Evolutionary conservation across 805 yeast species (phyloP).

Genomic region (Lachancea mirantina): DNA sequence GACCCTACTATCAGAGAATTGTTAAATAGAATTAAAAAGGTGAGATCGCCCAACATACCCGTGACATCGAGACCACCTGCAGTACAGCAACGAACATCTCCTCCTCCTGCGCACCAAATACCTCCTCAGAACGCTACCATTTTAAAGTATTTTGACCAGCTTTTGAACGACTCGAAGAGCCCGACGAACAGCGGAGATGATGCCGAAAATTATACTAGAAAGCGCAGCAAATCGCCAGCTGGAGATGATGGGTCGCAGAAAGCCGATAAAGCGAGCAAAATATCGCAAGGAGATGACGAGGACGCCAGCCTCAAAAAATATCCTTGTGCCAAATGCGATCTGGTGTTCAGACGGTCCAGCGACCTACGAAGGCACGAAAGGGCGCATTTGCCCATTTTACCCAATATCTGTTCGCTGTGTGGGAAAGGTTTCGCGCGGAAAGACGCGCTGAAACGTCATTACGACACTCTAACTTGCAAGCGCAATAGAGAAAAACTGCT

Average conservation of each 20-base stretch:
- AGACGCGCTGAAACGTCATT: conserved; percentile 73
- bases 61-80: conserved; percentile 3
- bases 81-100: neutral
- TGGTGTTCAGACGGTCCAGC: conserved; percentile 59
- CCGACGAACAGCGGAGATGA: neutral
- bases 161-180: conserved; percentile 5
- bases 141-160: conserved; percentile 11
- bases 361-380: conserved; percentile 71
- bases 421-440: conserved; percentile 80
- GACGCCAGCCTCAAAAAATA: conserved; percentile 35
- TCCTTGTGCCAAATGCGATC: conserved; percentile 52
- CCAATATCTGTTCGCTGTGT: conserved; percentile 67
- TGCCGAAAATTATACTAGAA: neutral
- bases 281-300: conserved; percentile 5
- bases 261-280: conserved; percentile 2
- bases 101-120: conserved; percentile 4
- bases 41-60: conserved; percentile 4
- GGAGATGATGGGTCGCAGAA: neutral
- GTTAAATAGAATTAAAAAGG: conserved; percentile 22
- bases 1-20: conserved; percentile 28
- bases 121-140: conserved; percentile 9
- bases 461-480: conserved; percentile 66
- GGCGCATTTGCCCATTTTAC: conserved; percentile 62
- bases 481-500: conserved; percentile 55
- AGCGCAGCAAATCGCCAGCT: conserved; percentile 1